Conservation (phyloP, 257 asterid species). For the Nicotiana sylvestris region DNA sequence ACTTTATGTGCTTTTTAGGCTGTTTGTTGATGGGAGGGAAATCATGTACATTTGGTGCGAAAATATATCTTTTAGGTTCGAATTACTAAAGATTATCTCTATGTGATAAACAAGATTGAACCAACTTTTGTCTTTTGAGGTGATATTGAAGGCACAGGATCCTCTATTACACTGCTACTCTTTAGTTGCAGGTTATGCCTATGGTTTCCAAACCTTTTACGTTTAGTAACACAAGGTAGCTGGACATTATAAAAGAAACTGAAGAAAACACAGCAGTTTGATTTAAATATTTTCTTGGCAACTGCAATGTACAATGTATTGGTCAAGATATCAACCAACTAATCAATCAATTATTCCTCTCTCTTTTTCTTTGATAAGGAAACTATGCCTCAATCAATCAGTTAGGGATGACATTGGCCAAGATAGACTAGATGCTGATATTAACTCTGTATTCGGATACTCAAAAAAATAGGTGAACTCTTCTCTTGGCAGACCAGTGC, state of each 20-base stretch:
- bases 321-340: too few relatives aligned
- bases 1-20: neutral
- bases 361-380: too few relatives aligned
- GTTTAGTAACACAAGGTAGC: neutral
- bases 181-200: neutral
- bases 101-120: neutral
- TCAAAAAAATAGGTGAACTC: neutral
- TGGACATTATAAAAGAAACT: neutral
- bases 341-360: too few relatives aligned
- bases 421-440: neutral
- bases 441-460: neutral
- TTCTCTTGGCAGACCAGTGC: neutral
- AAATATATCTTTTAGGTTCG: neutral
- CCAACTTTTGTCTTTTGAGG: neutral
- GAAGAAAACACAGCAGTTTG: neutral
- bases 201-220: neutral
- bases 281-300: neutral
- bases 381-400: too few relatives aligned
- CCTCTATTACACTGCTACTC: neutral
- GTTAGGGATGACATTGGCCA: neutral
- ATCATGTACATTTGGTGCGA: slow-evolving; percentile 1
- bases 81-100: neutral
- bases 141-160: neutral
- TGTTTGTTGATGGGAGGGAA: slow-evolving; percentile 3
- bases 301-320: too few relatives aligned